Evolutionary conservation across 2,329 filamentous ascomycete species (phyloP).

Genomic region (Colletotrichum chrysophilum): DNA sequence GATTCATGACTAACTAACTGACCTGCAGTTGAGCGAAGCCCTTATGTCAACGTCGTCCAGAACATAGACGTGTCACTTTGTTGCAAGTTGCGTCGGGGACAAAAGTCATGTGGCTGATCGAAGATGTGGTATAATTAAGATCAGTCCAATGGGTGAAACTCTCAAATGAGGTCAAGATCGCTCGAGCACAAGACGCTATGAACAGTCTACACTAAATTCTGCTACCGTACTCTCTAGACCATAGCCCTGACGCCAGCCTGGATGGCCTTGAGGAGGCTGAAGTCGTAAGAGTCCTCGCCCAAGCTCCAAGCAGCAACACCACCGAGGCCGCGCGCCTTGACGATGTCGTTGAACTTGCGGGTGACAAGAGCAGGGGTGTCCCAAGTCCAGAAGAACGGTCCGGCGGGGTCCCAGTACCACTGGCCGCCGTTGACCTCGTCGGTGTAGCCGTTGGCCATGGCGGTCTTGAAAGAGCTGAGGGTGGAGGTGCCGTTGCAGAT

Average conservation of each 20-base stretch:
- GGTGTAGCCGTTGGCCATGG: conserved; percentile 42
- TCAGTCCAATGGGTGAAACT: background rate
- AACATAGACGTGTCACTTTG: background rate
- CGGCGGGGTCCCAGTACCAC: conserved; percentile 56
- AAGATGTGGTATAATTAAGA: background rate
- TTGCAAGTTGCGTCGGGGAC: background rate
- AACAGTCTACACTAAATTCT: background rate
- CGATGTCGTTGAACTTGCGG: conserved; percentile 51
- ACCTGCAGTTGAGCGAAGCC: background rate
- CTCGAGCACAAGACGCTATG: background rate
- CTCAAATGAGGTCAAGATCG: background rate
- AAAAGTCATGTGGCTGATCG: background rate
- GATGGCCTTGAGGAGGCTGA: conserved; percentile 48
- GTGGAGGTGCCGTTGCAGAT: conserved; percentile 17
- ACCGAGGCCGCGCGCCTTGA: conserved; percentile 46
- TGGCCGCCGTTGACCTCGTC: conserved; percentile 56
- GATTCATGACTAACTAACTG: background rate
- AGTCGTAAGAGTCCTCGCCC: conserved; percentile 51
- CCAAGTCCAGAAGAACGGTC: conserved; percentile 59
- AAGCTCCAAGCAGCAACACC: conserved; percentile 61
- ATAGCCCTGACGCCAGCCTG: conserved; percentile 29
- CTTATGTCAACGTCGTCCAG: background rate
- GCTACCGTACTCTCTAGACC: background rate
- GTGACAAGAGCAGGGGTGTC: conserved; percentile 54
- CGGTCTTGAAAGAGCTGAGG: conserved; percentile 43